Base-by-base conservation (phyloP, 1,284 basidiomycete species). In the Boletus semigastroideus region DNA sequence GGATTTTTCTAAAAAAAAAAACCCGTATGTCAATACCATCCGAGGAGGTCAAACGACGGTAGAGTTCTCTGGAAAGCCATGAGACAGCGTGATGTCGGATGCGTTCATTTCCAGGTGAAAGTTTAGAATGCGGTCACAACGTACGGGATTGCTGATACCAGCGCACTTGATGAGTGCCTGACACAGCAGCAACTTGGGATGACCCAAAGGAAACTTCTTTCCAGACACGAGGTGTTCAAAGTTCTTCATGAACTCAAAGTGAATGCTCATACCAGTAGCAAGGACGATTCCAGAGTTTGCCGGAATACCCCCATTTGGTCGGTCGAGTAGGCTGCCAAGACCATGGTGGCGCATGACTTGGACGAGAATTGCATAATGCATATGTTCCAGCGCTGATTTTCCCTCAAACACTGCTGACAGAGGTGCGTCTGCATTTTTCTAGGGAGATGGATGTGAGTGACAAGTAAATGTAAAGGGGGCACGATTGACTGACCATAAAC, bases 161-260 rank as follows among this genome's bases (percentile, higher is more conserved):
- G 93, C 93, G 64, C 94, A 96, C 71, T 98, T 98, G 71, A 98
- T 87, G 46, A 98, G 75, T 5, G 90, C 90, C 63, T 97, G 92
- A 65, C 90, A 94, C n/a, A 94, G 70, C 51, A 95, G 71, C 22
- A 90, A 74, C 55, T 88, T 80, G 53, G 84, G 78, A 52, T 75
- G 72, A 52, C 70, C 68, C 30, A 77, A 51, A 31, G 77, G 67
- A 12, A 67, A 68, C 12, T 71, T 66, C 20, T 73, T 72, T 17
- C 76, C 78, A 4, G 72, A 62, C n/a, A 82, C 65, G 28, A 80
- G 64, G 8, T 54, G 61, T 53, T 69, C 62, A 58, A 95, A 84
- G 22, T 83, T 76, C 41, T 76, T 69, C 78, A 98, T 93, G 74
- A 95, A 96, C 14, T 84, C 80, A 52, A 79, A 80, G 69, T 98